These are phyloP conservation scores for Cyclotella choctawhatcheeana DNA, from an alignment of 108 stramenopile species.

Conservation along the genomic window DNA sequence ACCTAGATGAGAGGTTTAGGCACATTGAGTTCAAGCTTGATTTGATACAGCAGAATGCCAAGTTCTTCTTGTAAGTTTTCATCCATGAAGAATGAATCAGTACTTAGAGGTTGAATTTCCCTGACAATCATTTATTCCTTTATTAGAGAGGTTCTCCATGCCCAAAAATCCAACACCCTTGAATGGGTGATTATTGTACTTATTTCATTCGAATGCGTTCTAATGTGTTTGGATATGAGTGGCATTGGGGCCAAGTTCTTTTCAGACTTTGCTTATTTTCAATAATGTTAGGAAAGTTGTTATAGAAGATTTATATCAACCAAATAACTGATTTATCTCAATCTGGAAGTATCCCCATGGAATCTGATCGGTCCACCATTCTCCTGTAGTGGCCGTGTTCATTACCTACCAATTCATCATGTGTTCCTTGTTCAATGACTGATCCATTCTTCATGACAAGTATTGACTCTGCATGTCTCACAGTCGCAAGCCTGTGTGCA, in stretches of 20 bases:
- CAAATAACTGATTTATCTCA: neutral
- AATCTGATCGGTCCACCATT: conserved; percentile 56
- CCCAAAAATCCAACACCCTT: conserved; percentile 85
- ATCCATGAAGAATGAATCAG: too few species aligned
- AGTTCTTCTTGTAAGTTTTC: conserved; percentile 97
- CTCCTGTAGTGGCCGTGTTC: conserved; percentile 50
- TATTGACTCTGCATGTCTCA: conserved; percentile 86
- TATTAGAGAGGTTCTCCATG: conserved; percentile 85
- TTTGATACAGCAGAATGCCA: conserved; percentile 91
- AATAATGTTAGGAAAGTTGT: neutral
- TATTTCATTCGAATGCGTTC: conserved; percentile 85
- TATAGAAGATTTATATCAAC: neutral
- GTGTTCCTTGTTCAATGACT: conserved; percentile 81
- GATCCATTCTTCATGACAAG: conserved; percentile 72
- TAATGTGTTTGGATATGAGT: conserved; percentile 92
- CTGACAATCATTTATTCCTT: too few species aligned
- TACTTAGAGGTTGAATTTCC: too few species aligned
- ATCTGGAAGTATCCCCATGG: conserved; percentile 43
- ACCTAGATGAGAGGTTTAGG: conserved; percentile 63
- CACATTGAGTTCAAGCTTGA: conserved; percentile 92
- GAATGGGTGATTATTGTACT: conserved; percentile 95
- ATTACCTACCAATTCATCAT: conserved; percentile 72
- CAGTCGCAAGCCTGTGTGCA: conserved; percentile 88
- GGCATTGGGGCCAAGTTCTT: conserved; percentile 71
- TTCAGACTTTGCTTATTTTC: conserved; percentile 29